phyloP scores from a whole-genome alignment of 306 rosid genomes.

The Spatholobus suberectus region DNA sequence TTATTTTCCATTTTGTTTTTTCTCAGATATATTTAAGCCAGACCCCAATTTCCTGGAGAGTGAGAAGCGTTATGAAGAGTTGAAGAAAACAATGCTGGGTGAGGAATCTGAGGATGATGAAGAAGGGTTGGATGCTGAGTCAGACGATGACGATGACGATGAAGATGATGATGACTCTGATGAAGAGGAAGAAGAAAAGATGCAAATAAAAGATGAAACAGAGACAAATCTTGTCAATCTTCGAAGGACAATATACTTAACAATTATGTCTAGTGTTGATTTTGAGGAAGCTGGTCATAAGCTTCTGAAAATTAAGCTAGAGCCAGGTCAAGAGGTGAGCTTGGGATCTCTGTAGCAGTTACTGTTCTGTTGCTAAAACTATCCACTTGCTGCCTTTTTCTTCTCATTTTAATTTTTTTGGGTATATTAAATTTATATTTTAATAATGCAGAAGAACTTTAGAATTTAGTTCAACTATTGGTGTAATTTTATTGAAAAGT shows the following conservation, averaged over 20 bases:
- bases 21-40: constrained; percentile 78
- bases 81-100: constrained; percentile 85
- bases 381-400: neutral
- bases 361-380: constrained; percentile 30
- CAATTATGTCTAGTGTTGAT: constrained; percentile 96
- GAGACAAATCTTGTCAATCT: constrained; percentile 94
- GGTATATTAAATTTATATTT: neutral
- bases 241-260: constrained; percentile 86
- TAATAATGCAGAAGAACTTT: neutral
- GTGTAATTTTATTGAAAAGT: neutral
- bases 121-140: constrained; percentile 70
- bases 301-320: constrained; percentile 92
- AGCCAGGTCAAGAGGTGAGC: constrained; percentile 98
- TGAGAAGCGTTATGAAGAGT: constrained; percentile 82
- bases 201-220: constrained; percentile 88
- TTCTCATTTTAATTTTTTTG: neutral
- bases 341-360: constrained; percentile 13
- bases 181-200: constrained; percentile 73
- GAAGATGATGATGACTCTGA: constrained; percentile 70
- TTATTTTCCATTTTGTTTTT: constrained; percentile 18
- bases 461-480: neutral
- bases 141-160: constrained; percentile 72
- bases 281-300: constrained; percentile 99
- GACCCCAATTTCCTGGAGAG: constrained; percentile 80
- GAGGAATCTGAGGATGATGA: constrained; percentile 92